phyloP scores from a whole-genome alignment of 148 eudicot genomes.

The Rhododendron henanense region DNA sequence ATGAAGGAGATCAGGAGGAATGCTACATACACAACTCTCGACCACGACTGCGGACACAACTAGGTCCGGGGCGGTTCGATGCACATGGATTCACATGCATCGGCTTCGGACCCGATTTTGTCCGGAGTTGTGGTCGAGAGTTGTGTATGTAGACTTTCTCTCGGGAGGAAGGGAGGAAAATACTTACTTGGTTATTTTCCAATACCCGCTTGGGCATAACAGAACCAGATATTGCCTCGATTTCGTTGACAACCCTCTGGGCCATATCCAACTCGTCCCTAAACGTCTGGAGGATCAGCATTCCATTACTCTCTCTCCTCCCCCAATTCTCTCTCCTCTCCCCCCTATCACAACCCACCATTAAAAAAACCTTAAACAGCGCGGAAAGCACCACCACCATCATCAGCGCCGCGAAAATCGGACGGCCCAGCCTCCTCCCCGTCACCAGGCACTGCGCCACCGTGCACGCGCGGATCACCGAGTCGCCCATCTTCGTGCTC shows the following conservation, averaged over 20 bases:
- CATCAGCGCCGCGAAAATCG: conserved; percentile 27
- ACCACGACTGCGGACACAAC: too few species aligned
- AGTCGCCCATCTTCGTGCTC: neutral
- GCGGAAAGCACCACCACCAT: conserved; percentile 28
- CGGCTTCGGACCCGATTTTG: too few species aligned
- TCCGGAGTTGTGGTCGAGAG: too few species aligned
- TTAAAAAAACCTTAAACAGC: conserved; percentile 26
- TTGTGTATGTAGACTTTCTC: too few species aligned
- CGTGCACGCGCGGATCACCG: neutral
- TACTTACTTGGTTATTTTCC: conserved; percentile 21
- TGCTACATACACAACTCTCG: too few species aligned
- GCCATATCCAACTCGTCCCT: conserved; percentile 1
- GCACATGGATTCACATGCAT: too few species aligned
- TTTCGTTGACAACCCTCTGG: conserved; percentile 13
- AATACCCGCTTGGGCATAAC: conserved; percentile 16
- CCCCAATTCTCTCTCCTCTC: conserved; percentile 1
- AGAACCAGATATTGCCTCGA: neutral
- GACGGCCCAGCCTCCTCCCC: conserved; percentile 31
- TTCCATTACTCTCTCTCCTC: neutral
- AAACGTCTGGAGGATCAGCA: conserved; percentile 12
- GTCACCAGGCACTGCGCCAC: conserved; percentile 13
- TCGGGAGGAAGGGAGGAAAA: neutral
- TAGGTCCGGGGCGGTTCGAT: too few species aligned
- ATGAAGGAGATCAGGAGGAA: too few species aligned
- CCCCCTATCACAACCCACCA: conserved; percentile 5